Evolutionary conservation across 2,329 filamentous ascomycete genomes (phyloP).

Genomic region (Thermothelomyces thermophilus): DNA sequence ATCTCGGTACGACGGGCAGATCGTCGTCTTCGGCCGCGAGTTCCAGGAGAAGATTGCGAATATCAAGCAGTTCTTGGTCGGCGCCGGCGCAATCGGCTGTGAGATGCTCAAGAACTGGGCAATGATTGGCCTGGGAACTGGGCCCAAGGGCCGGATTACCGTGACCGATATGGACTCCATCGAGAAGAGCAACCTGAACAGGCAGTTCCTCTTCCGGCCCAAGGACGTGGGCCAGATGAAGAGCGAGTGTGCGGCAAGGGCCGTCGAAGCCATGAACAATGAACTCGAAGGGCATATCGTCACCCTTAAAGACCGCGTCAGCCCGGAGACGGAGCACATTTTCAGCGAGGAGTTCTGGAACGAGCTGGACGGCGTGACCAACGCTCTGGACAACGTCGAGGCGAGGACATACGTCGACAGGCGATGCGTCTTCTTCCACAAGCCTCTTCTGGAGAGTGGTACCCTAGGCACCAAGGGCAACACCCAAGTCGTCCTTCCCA

Average conservation of each 20-base stretch:
- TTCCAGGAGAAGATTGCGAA: constrained; percentile 93
- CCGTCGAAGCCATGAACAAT: constrained; percentile 94
- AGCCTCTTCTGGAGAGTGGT: constrained; percentile 90
- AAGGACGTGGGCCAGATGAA: constrained; percentile 94
- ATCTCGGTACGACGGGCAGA: constrained; percentile 91
- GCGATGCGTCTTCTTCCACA: constrained; percentile 96
- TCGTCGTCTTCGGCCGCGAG: constrained; percentile 88
- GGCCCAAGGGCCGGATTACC: constrained; percentile 79
- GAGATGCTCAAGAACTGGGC: constrained; percentile 99
- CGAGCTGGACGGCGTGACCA: constrained; percentile 82
- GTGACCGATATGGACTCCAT: constrained; percentile 99
- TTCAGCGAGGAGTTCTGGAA: constrained; percentile 95
- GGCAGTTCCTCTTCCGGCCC: constrained; percentile 90
- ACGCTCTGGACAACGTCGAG: constrained; percentile 95
- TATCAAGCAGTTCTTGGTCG: constrained; percentile 87
- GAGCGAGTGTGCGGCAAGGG: constrained; percentile 85
- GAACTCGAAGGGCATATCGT: constrained; percentile 82
- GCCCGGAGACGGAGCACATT: constrained; percentile 82
- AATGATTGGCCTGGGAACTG: constrained; percentile 90
- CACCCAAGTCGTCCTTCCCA: constrained; percentile 88
- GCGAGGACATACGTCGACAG: constrained; percentile 94
- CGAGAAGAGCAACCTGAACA: constrained; percentile 96
- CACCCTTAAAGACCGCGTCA: constrained; percentile 81
- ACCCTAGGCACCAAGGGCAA: constrained; percentile 99
- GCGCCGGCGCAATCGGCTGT: constrained; percentile 93